These are phyloP conservation scores for Russula sp. DNA, from an alignment of 768 basidiomycete species.

Conservation along the genomic window DNA sequence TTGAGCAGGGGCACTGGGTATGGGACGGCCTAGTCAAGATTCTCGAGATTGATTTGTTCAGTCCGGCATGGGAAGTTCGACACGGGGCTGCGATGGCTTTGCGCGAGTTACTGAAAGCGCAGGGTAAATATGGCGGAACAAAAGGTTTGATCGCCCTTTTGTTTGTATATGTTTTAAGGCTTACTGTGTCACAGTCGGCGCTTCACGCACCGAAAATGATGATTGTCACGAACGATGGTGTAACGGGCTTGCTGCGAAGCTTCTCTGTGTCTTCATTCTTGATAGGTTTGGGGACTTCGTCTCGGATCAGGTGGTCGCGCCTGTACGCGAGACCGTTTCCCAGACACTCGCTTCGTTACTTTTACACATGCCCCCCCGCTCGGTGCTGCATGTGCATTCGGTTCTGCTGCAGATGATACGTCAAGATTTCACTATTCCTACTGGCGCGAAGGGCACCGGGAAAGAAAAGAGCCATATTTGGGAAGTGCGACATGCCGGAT, in stretches of 20 bases:
- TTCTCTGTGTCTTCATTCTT: constrained; percentile 85
- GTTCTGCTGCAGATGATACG: constrained; percentile 90
- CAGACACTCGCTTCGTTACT: constrained; percentile 90
- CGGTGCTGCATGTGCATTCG: constrained; percentile 72
- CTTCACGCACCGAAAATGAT: constrained; percentile 52
- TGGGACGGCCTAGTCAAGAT: constrained; percentile 82
- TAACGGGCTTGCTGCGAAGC: constrained; percentile 77
- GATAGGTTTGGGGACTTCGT: constrained; percentile 99
- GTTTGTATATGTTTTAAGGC: neutral
- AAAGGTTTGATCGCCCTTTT: constrained; percentile 40
- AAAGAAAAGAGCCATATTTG: constrained; percentile 64
- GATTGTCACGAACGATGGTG: constrained; percentile 80
- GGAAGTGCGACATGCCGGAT: constrained; percentile 97
- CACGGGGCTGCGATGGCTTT: constrained; percentile 93
- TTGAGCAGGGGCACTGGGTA: constrained; percentile 69
- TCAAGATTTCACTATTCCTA: constrained; percentile 62
- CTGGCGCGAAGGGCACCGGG: constrained; percentile 25
- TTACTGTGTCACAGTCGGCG: constrained; percentile 38
- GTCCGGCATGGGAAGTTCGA: constrained; percentile 85
- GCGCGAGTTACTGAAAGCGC: constrained; percentile 78
- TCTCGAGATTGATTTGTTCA: constrained; percentile 78
- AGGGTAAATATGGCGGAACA: constrained; percentile 81
- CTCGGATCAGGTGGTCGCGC: constrained; percentile 94
- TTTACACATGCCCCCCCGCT: constrained; percentile 79
- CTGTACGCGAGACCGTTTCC: constrained; percentile 92